phyloP scores from a whole-genome alignment of 768 basidiomycete species.

The Pholiota conissans region DNA sequence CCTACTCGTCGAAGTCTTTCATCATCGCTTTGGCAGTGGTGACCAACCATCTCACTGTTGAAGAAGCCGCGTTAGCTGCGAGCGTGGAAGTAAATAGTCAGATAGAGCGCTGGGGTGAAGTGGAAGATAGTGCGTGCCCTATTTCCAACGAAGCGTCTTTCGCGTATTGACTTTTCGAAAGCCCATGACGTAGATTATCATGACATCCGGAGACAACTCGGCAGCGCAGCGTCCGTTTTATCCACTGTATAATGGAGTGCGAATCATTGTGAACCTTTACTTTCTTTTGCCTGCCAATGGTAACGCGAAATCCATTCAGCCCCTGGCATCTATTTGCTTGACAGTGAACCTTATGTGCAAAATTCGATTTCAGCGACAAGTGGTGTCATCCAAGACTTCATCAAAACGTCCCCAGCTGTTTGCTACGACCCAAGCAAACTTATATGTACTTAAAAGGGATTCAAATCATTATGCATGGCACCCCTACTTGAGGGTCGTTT shows the following conservation, averaged over 20 bases:
- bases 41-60: slow-evolving; percentile 70
- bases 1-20: slow-evolving; percentile 88
- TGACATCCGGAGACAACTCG: slow-evolving; percentile 85
- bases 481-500: no score
- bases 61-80: slow-evolving; percentile 82
- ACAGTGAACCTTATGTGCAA: no score
- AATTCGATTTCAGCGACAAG: no score
- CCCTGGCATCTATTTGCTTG: no score
- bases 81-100: slow-evolving; percentile 95
- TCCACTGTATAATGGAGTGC: slow-evolving; percentile 21
- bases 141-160: background rate
- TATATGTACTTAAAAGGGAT: no score
- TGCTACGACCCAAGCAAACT: no score
- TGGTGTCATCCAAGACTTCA: no score
- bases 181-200: slow-evolving; percentile 98
- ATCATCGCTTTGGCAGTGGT: slow-evolving; percentile 85
- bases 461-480: no score
- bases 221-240: slow-evolving; percentile 37
- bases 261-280: no score
- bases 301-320: no score
- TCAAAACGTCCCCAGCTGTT: no score
- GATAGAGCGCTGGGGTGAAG: slow-evolving; percentile 98
- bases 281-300: no score
- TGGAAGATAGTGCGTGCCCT: slow-evolving; percentile 87
- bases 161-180: slow-evolving; percentile 29